Evolutionary conservation across 2,329 filamentous ascomycete species (phyloP), one percentile per base, ranked within the genome.

Genomic region (Trichophyton rubrum): DNA sequence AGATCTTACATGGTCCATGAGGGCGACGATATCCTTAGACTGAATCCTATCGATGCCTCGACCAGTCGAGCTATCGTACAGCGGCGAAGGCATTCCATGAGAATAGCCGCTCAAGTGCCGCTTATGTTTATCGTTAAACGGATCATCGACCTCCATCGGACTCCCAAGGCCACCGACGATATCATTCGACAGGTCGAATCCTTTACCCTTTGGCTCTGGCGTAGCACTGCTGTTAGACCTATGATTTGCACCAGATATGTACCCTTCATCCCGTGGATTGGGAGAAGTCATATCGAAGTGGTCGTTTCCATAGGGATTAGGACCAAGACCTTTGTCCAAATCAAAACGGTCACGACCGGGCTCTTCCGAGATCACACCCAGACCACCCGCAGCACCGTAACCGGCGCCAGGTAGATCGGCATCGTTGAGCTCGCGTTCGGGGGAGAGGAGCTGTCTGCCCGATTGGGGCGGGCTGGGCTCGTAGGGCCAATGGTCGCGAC

Each of bases 21-120:
- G 78, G 24, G 92, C 90, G 64, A 99, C 88, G 67, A 99, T 95
- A 69, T 99, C 93, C 75, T 95, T 93, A 53, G 90, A 96, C 71
- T 97, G 87, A 58, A 99, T 97, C 56, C 87, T 82, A 66, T 97
- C 91, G 59, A 96, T 88, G 38, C 90, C 91, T 64, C 84, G 85
- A 59, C 92, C 92, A 1, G 89, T 95, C 2, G 91, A 83, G 62
- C 89, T 85, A 70, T 99, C 93, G 69, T 96, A 97, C 20, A 97
- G 79, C 13, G 92, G 91, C 33, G 90, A 93, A 2, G 80, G 81
- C 82, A 96, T 90, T 53, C 91, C 92, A 69, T 96, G 90, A 6
- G 92, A 96, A 77, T 96, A 87, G 57, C 89, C 91, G 70, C 90
- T 95, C 55, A 91, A 78, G 67, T 93, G 85, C 57, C 89, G 84